Evolutionary conservation across 2,329 filamentous ascomycete genomes (phyloP).

Genomic region (Pestalotiopsis sp.): DNA sequence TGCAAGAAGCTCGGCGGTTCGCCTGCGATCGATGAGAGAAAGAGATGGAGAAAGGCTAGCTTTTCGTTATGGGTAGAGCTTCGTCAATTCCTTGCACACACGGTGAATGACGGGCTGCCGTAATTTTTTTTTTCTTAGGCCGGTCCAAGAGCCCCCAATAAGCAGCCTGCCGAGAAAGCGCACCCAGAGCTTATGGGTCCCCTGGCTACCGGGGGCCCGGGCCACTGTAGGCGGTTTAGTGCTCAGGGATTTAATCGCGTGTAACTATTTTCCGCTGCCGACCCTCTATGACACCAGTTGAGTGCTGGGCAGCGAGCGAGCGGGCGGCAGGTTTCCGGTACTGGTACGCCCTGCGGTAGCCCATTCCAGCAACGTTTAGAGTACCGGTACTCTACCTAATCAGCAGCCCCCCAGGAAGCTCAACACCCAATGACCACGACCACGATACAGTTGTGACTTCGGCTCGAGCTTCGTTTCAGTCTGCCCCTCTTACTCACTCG

Average conservation of each 20-base stretch:
- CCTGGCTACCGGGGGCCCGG: background rate
- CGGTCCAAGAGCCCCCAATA: background rate
- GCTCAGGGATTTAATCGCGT: background rate
- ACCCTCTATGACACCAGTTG: background rate
- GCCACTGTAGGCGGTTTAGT: background rate
- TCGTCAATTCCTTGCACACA: background rate
- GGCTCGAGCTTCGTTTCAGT: background rate
- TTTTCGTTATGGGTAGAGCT: conserved; percentile 3
- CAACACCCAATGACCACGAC: background rate
- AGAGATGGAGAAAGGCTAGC: conserved; percentile 4
- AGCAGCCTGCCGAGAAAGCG: conserved; percentile 4
- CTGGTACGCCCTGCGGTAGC: background rate
- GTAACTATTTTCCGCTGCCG: conserved; percentile 11
- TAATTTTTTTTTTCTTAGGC: conserved; percentile 5
- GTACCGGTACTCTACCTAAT: background rate
- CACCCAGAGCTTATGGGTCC: background rate
- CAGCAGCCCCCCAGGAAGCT: background rate
- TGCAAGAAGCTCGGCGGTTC: background rate
- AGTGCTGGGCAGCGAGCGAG: background rate
- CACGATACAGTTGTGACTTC: background rate
- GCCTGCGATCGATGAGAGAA: background rate
- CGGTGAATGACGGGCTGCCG: background rate
- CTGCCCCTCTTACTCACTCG: background rate
- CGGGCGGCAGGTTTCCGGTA: background rate
- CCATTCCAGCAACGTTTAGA: background rate